A percentile compares a stretch with the other conserved stretches of the same genome.
Evolutionary conservation across 768 basidiomycete species (phyloP).

Genomic region (Sarcodon sp.): DNA sequence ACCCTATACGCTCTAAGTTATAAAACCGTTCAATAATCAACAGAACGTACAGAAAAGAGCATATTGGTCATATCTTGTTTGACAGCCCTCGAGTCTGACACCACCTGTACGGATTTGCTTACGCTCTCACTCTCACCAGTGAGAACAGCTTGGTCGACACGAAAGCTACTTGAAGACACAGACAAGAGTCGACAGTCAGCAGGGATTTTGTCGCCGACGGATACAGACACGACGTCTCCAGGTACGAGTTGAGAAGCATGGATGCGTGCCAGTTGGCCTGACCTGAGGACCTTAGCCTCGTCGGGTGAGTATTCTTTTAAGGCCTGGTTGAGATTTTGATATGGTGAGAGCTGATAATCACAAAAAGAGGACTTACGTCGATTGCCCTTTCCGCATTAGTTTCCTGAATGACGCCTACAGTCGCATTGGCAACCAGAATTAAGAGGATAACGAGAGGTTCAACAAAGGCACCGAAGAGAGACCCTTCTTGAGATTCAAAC

Average conservation of each 20-base stretch:
- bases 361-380: constrained; percentile 50
- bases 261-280: constrained; percentile 53
- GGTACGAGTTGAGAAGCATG: constrained; percentile 88
- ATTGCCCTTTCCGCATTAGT: constrained; percentile 94
- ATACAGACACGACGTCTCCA: constrained; percentile 83
- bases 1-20: constrained; percentile 34
- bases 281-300: constrained; percentile 82
- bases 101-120: constrained; percentile 58
- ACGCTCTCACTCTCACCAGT: constrained; percentile 92
- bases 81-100: constrained; percentile 69
- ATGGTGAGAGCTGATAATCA: not conserved
- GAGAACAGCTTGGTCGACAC: constrained; percentile 92
- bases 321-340: constrained; percentile 37
- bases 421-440: constrained; percentile 93
- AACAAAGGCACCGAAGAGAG: constrained; percentile 77
- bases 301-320: constrained; percentile 96
- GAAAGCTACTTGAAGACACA: constrained; percentile 86
- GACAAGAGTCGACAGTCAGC: constrained; percentile 88
- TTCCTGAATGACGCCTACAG: constrained; percentile 96
- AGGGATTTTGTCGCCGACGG: constrained; percentile 92
- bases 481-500: constrained; percentile 64
- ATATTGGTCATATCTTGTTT: constrained; percentile 99
- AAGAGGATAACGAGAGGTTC: constrained; percentile 92
- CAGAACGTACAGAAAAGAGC: constrained; percentile 65
- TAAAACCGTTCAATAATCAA: not conserved